Evolutionary conservation across 352 stramenopile species (phyloP).

Genomic region (Plasmopara muralis): DNA sequence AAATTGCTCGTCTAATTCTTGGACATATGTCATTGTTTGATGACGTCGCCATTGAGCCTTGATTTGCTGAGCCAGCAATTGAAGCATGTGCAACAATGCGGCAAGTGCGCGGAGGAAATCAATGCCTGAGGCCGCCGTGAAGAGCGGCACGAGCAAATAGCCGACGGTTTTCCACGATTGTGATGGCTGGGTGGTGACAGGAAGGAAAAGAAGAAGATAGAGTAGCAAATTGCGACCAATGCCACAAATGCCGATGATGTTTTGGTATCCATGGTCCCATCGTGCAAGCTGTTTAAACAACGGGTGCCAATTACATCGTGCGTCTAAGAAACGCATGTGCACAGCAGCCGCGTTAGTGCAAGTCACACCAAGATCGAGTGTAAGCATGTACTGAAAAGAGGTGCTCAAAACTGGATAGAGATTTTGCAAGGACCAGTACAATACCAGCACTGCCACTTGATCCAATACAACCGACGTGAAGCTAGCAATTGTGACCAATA

Average conservation of each 20-base stretch:
- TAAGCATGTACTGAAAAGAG: slow-evolving; percentile 42
- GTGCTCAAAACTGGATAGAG: slow-evolving; percentile 39
- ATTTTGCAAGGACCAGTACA: slow-evolving; percentile 50
- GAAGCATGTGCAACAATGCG: slow-evolving; percentile 48
- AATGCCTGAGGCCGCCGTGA: slow-evolving; percentile 44
- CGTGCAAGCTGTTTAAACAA: slow-evolving; percentile 54
- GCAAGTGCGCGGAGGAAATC: slow-evolving; percentile 50
- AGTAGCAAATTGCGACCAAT: slow-evolving; percentile 56
- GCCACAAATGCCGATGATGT: slow-evolving; percentile 39
- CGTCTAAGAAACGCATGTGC: slow-evolving; percentile 52
- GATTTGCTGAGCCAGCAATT: slow-evolving; percentile 30
- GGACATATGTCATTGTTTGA: no score
- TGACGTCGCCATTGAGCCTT: background rate
- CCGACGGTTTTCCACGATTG: slow-evolving; percentile 25
- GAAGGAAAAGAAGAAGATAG: slow-evolving; percentile 54
- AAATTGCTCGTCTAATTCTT: background rate
- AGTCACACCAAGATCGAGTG: slow-evolving; percentile 49
- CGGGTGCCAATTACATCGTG: slow-evolving; percentile 53
- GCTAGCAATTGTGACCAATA: slow-evolving; percentile 63
- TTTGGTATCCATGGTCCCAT: slow-evolving; percentile 43
- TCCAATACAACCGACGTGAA: slow-evolving; percentile 67
- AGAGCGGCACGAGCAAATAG: slow-evolving; percentile 53
- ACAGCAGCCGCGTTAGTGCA: slow-evolving; percentile 47
- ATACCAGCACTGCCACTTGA: slow-evolving; percentile 44
- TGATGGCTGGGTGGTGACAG: slow-evolving; percentile 30